Evolutionary conservation across 192 early-diverging fungal genomes (phyloP), one percentile per base, ranked within the genome.

Genomic region (Umbelopsis sp.): DNA sequence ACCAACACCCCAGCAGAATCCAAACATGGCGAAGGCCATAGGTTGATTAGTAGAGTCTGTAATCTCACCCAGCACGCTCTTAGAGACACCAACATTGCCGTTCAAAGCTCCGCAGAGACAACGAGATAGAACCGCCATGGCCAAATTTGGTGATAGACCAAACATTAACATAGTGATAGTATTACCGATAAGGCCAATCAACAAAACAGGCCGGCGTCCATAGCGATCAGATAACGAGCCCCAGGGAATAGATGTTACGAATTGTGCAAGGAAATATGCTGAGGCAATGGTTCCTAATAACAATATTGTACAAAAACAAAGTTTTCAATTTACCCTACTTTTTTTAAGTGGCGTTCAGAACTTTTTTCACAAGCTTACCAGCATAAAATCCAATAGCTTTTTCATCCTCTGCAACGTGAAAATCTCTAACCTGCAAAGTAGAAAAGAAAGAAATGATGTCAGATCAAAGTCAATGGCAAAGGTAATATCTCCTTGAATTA

Each of bases 351-450:
- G 20, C 13, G 48, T 76, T 86, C 5, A 41, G 37, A 4, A 41
- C 37, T 1, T 9, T 41, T 41, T 41, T 41, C 37, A 80, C 79
- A 75, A 22, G 87, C 69, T 88, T 80, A 21, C 92, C 92, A 48
- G 88, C 91, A 76, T 94, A 97, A 74, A 86, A 91, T 9, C 92
- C 94, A 66, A 95, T 86, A 30, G 92, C 88, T 44, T 92, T 89
- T 65, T 93, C 89, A 67, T 87, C 82, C 21, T 87, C 85, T 16
- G 87, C 86, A 1, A 91, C 76, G 64, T 87, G 76, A 68, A 94
- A 95, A 67, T 91, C 92, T 6, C 81, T 82, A 8, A 91, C 82
- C 86, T 71, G n/a, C 12, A n/a, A 6, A 9, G 37, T 44, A 11
- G n/a, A 68, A 49, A 45, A 41, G 21, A 66, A 27, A 11, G 21